Base-by-base conservation (phyloP, 306 rosid species). In the Lotus japonicus region DNA sequence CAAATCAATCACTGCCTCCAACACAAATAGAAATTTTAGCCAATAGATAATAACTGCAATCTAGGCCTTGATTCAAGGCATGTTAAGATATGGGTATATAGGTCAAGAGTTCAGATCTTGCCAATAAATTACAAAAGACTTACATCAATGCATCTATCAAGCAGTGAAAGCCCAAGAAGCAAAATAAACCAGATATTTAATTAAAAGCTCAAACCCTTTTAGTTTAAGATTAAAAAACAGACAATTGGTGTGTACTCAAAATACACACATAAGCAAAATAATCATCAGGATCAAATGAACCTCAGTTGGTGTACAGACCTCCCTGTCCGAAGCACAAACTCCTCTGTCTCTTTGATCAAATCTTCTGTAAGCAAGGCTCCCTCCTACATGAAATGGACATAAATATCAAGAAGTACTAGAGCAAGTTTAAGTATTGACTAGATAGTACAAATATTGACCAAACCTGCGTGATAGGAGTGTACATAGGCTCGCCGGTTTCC, bases 281-380 rank as follows among this genome's bases (percentile, higher is more conserved):
- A 61, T 48, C 13, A 63, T 44, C 12, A 48, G 11, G 39, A 31
- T 70, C 55, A 72, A 38, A 50, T 23, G 31, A 41, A 45, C 52
- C 57, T 64, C 45, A 16, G 45, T 61, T 46, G 68, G 58, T 45
- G 31, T 23, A 81, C 85, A 76, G 19, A 90, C 99, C 99, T 95
- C 73, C 97, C 96, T 16, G 99, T 95, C 71, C 88, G 97, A 77
- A 95, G 88, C 79, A 95, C 89, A 70, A 90, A 88, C 81, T 95
- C 99, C 88, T 90, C 97, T 1, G 87, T 88, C 85, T 88, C 99
- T 80, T 87, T 91, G 68, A 95, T 87, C 64, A 87, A 79, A 65
- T 90, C 99, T 84, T 95, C 96, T 9, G 99, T 90, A 57, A 90
- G 95, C 84, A 95, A 78, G 52, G 92, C 96, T 52, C 79, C 96